Conservation (phyloP, 202 grass and related monocot species). For the Carex arenaria region DNA sequence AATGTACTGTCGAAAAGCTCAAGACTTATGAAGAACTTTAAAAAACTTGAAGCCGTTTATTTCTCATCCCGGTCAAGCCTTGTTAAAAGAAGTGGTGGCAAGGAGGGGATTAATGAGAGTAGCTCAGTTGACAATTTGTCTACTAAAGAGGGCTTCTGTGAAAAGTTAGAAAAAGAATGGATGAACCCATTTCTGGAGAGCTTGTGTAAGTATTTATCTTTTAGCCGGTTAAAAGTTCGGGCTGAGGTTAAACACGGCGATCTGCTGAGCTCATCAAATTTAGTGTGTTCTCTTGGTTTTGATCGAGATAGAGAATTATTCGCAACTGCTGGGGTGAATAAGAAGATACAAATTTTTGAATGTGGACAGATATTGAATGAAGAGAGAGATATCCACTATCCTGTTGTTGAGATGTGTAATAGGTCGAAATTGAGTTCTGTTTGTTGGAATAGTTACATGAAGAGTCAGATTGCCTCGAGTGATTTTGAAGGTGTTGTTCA, state of each 20-base stretch:
- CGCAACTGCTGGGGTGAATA: slow-evolving; percentile 97
- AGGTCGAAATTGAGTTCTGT: slow-evolving; percentile 91
- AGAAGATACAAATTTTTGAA: slow-evolving; percentile 99
- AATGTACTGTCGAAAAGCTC: slow-evolving; percentile 79
- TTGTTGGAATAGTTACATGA: slow-evolving; percentile 98
- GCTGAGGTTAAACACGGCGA: slow-evolving; percentile 90
- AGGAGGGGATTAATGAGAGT: slow-evolving; percentile 35
- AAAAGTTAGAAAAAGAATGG: slow-evolving; percentile 56
- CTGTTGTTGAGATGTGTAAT: slow-evolving; percentile 94
- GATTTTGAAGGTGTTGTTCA: slow-evolving; percentile 97
- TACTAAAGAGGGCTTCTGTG: slow-evolving; percentile 40
- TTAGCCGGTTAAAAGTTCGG: slow-evolving; percentile 77
- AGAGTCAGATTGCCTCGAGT: slow-evolving; percentile 92
- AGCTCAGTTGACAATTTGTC: slow-evolving; percentile 81
- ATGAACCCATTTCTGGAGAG: slow-evolving; percentile 88
- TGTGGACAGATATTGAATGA: slow-evolving; percentile 86
- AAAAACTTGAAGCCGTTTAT: slow-evolving; percentile 89
- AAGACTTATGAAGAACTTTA: slow-evolving; percentile 92
- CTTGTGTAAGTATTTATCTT: slow-evolving; percentile 86
- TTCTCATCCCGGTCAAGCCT: slow-evolving; percentile 63
- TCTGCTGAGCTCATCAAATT: slow-evolving; percentile 84
- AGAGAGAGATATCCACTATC: slow-evolving; percentile 93
- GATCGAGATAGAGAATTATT: slow-evolving; percentile 94
- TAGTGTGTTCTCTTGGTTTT: slow-evolving; percentile 95
- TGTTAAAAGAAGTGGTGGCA: slow-evolving; percentile 39